Evolutionary conservation across 306 rosid genomes (phyloP), one percentile per base, ranked within the genome.

Genomic region (Rosa lucieae): DNA sequence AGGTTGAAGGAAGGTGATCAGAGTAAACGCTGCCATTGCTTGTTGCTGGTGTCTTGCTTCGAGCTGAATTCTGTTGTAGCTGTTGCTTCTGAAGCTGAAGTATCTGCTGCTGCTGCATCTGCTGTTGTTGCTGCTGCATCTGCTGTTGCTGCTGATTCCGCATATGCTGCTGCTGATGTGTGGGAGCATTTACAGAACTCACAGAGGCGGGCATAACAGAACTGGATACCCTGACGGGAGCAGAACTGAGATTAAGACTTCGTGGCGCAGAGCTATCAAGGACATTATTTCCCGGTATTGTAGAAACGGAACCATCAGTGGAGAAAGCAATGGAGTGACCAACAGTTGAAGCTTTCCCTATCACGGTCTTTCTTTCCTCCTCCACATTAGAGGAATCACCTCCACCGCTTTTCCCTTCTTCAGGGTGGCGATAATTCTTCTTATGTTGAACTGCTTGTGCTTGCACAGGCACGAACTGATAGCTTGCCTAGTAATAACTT

Each of bases 311-410:
- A 42, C 93, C 76, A 76, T 93, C 98, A 3, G 93, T 70, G 42
- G 97, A 84, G 76, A 96, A 96, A 59, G 96, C 93, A 84, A 91
- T 91, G 72, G 97, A 91, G 70, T 93, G 97, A 55, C 94, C 97
- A 18, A 70, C 82, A 23, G 90, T 78, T 40, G 89, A 83, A 74
- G 79, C 78, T 81, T 96, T 96, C 7, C 87, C 92, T 0, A 85
- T 79, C 67, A 85, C 70, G 11, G 82, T 65, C 78, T 93, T 91
- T 52, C 97, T 88, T 46, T 96, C 98, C 44, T 96, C 99, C 14
- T 90, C 98, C 23, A 75, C 72, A 77, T 85, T 89, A 26, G 89
- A 81, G 43, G 97, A 83, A 86, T 88, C 90, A 14, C 82, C 87
- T 11, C 78, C 88, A 3, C 82, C 85, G 11, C 78, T 72, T 82